These are phyloP conservation scores for Primulina huaijiensis DNA, from an alignment of 257 asterid species.

Conservation along the genomic window DNA sequence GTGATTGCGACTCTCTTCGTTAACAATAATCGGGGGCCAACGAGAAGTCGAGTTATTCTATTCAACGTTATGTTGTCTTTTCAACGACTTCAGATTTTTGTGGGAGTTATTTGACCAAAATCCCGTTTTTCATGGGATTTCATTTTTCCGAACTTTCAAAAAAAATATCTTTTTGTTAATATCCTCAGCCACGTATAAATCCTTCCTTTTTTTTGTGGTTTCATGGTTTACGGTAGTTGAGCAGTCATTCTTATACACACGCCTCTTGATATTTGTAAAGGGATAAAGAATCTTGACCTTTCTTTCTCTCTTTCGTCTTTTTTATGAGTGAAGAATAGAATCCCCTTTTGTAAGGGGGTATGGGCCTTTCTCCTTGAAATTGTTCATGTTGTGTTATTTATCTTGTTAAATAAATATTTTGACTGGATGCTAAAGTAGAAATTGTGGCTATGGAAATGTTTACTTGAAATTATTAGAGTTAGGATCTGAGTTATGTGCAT, in stretches of 20 bases:
- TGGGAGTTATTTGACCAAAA: slow-evolving; percentile 22
- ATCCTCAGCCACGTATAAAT: slow-evolving; percentile 25
- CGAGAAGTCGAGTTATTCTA: slow-evolving; percentile 14
- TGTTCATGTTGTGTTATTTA: not conserved
- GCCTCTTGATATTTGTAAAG: slow-evolving; percentile 16
- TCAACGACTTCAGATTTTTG: slow-evolving; percentile 22
- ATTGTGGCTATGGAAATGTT: slow-evolving; percentile 15
- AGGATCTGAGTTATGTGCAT: slow-evolving; percentile 6
- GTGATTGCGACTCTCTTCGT: slow-evolving; percentile 14
- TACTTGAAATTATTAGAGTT: slow-evolving; percentile 1
- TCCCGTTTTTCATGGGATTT: slow-evolving; percentile 28
- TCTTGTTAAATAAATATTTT: slow-evolving; percentile 6
- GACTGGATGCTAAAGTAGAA: slow-evolving; percentile 10
- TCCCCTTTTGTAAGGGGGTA: slow-evolving; percentile 33
- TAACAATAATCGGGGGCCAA: slow-evolving; percentile 3
- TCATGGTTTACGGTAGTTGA: slow-evolving; percentile 18
- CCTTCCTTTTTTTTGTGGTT: slow-evolving; percentile 1
- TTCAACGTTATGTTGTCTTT: slow-evolving; percentile 18
- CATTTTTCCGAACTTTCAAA: slow-evolving; percentile 8
- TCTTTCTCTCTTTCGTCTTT: not conserved
- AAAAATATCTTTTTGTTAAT: slow-evolving; percentile 26
- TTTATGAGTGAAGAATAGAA: slow-evolving; percentile 25
- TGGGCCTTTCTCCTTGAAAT: slow-evolving; percentile 11
- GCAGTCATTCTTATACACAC: slow-evolving; percentile 7
- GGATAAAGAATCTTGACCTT: slow-evolving; percentile 29